Evolutionary conservation across 2,329 filamentous ascomycete species (phyloP), one percentile per base, ranked within the genome.

Genomic region (Pseudovirgaria hyperparasitica): DNA sequence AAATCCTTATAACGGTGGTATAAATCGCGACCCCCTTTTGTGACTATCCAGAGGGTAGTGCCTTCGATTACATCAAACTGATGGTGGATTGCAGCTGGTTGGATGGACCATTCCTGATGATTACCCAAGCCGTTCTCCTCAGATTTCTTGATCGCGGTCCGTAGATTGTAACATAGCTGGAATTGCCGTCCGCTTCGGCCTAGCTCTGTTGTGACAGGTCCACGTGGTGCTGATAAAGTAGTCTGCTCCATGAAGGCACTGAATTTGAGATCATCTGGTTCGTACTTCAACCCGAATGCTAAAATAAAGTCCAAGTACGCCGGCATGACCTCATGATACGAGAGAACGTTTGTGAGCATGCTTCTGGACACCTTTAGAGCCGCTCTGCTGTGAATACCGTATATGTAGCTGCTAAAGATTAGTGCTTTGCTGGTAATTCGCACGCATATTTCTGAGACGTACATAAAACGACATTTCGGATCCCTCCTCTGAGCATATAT

Each of bases 1-100:
- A 58, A 11, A 12, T 54, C 36, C 29, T 50, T 38, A 22, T 33
- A 40, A 9, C 33, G 34, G 8, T 46, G 16, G 7, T 37, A 27
- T 1, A 46, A 22, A 18, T 45, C 41, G 8, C 15, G 16, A n/a
- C 36, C 17, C 1, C 53, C 57, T 23, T 57, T 55, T 0, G 51
- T 50, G 1, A 59, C 38, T 5, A 64, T 47, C 60, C 60, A 64
- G 3, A 61, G 26, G 0, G 53, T 40, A 2, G 41, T 55, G 0
- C 55, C 41, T 4, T 30, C 31, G 0, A 39, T 38, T 1, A 57
- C 33, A 25, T 61, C 57, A 26, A 59, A 60, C 17, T 53, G 48
- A 26, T 61, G 57, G 27, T 59, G 46, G 4, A 60, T 30, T 0
- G 46, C 54, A 1, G 46, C 52, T 27, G 57, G 54, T 9, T 48